Evolutionary conservation across 225 moss, liverwort and hornwort species (phyloP), one percentile per base, ranked within the genome.

Genomic region (Polytrichum formosum): DNA sequence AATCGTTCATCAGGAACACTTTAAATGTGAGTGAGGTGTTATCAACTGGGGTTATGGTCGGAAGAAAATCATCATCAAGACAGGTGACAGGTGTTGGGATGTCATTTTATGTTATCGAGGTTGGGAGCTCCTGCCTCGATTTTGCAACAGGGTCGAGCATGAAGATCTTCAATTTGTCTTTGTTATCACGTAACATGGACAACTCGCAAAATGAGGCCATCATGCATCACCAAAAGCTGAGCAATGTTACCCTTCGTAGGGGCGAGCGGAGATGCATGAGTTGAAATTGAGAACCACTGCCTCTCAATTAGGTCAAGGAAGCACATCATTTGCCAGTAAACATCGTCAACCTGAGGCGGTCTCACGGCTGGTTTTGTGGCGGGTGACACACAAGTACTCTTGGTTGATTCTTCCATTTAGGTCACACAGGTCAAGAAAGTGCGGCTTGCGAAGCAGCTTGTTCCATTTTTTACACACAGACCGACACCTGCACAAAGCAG

Each of bases 381-480:
- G 30, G 0, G 53, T 17, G 53, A 69, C 56, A 21, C 56, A 21
- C 25, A 69, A 16, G 22, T 69, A 58, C 18, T 7, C 1, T 18
- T 69, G 20, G 10, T 69, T 37, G 2, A 37, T 21, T 26, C 30
- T 21, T 7, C 10, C 16, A 0, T 55, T 58, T 29, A 6, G 55
- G 2, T 17, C 69, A n/a, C 69, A 63, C 23, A 55, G 22, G 6
- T 53, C 53, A 8, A 53, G 68, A 54, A 68, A 68, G 22, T 6
- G 2, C 2, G 54, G 53, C 25, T 10, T 20, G 21, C 22, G 5
- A 23, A 55, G 21, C 9, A 68, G 7, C 18, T 18, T 23, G 5
- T 82, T 77, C 79, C 82, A 85, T 53, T 66, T 74, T 74, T 79
- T 82, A 67, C 82, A 85, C 4, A 85, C 68, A 19, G 13, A 20